Conservation (phyloP, 208 protist genomes). For the Novymonas esmeraldas region DNA sequence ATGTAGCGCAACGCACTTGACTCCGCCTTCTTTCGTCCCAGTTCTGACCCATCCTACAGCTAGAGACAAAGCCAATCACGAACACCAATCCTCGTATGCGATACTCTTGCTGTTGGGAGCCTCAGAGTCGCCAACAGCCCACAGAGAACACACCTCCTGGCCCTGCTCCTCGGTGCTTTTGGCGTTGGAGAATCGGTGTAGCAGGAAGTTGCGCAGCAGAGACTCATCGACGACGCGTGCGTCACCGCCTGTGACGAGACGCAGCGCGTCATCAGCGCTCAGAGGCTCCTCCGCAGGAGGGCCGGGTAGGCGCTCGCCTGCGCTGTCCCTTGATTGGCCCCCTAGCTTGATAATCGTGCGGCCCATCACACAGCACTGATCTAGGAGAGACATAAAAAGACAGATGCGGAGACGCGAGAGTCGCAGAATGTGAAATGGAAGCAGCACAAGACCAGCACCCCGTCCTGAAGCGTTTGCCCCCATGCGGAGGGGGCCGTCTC, state of each 20-base stretch:
- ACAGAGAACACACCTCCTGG: no score
- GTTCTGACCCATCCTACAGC: no score
- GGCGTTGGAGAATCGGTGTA: no score
- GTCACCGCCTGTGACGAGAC: not conserved
- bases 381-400: not conserved
- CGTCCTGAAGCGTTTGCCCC: no score
- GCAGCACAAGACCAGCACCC: no score
- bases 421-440: not conserved
- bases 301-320: not conserved
- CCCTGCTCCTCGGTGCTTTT: not conserved
- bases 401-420: not conserved
- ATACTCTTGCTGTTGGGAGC: conserved; percentile 15
- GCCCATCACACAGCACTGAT: conserved; percentile 6
- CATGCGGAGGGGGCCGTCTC: no score
- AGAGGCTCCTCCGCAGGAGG: not conserved
- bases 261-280: not conserved
- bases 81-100: conserved; percentile 20
- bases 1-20: no score
- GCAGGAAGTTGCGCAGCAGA: conserved; percentile 1
- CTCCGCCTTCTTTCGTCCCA: no score
- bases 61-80: not conserved
- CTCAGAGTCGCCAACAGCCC: not conserved
- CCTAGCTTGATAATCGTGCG: conserved; percentile 29
- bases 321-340: not conserved
- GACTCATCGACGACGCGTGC: conserved; percentile 7